Base-by-base conservation (phyloP, 78 protist genomes). In the Cyanophora paradoxa region DNA sequence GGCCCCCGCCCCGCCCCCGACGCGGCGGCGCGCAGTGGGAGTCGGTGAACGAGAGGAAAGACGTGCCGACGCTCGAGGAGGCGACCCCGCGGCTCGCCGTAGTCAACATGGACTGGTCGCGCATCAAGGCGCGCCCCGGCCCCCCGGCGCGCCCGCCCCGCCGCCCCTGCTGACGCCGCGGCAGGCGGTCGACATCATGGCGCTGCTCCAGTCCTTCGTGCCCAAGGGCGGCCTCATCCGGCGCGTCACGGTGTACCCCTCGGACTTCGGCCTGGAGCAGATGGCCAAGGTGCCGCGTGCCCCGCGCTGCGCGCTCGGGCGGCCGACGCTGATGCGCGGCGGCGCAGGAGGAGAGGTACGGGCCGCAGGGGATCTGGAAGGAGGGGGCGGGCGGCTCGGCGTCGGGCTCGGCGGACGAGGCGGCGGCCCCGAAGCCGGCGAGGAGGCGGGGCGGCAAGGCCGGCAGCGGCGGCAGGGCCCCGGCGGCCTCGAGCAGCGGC, bases 21-120 rank as follows among this genome's bases (percentile, higher is more conserved):
- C n/a, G n/a, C n/a, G 37, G 24, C 19, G 28, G n/a, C 28, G 68
- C 48, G 48, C 68, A 37, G 0, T 26, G 19, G 34, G 14, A 19
- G 17, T 62, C 33, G 48, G 11, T 62, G 50, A 46, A 62, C 11
- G 31, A 36, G 42, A 3, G 31, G 1, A 31, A 2, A 17, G 20
- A 63, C 41, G 57, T 81, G 34, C 77, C 82, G 54, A 70, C 54
- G 20, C 48, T 76, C 66, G 79, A 70, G 33, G 90, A 76, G 26
- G 83, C 82, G 39, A 34, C 77, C 0, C 44, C 63, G 37, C 77
- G 90, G 72, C 64, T 85, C 30, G 90, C 90, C 2, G 78, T 85
- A 13, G 20, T 66, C 54, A 77, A 81, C 44, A 71, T 77, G 46
- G 82, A 85, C 64, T 85, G 90, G 90, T 76, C 46, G 1, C 67